Conservation (phyloP, 192 early-diverging fungal genomes). For the Diversispora eburnea region DNA sequence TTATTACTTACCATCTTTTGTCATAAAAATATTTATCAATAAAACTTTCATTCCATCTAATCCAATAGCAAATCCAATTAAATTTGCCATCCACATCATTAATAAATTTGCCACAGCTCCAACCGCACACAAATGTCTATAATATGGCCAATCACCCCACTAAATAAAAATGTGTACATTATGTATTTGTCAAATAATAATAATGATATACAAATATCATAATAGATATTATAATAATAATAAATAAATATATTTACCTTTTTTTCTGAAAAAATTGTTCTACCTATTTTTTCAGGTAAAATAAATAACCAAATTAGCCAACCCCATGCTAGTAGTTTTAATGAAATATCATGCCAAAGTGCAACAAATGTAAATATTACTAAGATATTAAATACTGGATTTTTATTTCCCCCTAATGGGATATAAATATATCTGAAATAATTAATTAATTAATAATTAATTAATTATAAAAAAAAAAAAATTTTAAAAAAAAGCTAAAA, state of each 20-base stretch:
- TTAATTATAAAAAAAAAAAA: too few species aligned
- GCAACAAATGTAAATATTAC: slow-evolving; percentile 96
- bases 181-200: too few species aligned
- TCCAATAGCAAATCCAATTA: slow-evolving; percentile 94
- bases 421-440: slow-evolving; percentile 75
- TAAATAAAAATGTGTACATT: slow-evolving; percentile 21
- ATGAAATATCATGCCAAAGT: slow-evolving; percentile 92
- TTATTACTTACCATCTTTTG: slow-evolving; percentile 40
- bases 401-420: slow-evolving; percentile 78
- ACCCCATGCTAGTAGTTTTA: slow-evolving; percentile 84
- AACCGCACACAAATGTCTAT: slow-evolving; percentile 72
- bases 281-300: slow-evolving; percentile 76
- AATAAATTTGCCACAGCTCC: slow-evolving; percentile 86
- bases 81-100: slow-evolving; percentile 92
- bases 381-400: slow-evolving; percentile 73
- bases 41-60: slow-evolving; percentile 80
- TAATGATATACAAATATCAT: slow-evolving; percentile 34
- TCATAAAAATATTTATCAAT: slow-evolving; percentile 62
- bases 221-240: neutral
- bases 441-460: slow-evolving; percentile 2
- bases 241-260: slow-evolving; percentile 36
- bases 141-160: slow-evolving; percentile 57
- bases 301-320: slow-evolving; percentile 87
- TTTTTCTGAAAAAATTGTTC: slow-evolving; percentile 48
- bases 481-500: too few species aligned